Base-by-base conservation (phyloP, 768 basidiomycete genomes). In the Rhizopogon vesiculosus region DNA sequence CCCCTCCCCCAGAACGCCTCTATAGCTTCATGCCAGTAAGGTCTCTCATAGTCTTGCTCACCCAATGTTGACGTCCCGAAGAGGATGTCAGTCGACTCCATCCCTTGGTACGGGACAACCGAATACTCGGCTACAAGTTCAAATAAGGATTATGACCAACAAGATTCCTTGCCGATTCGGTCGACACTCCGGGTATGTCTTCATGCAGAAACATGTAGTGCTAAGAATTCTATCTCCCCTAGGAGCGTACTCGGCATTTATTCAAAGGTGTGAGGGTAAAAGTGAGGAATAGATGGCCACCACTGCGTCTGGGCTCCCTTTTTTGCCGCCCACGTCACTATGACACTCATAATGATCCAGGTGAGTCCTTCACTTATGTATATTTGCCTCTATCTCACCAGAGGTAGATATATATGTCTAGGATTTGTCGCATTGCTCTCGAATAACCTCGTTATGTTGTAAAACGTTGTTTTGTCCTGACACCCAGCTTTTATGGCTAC, bases 401-500 rank as follows among this genome's bases (percentile, higher is more conserved):
- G 8, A 49, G 18, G 5, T 16, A 49, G 48, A 49, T 38, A 22
- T 38, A 16, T 49, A 22, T 49, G 2, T 38, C 48, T 49, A 38
- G 35, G 35, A 49, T 25, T 38, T 38, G 25, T 22, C 48, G 3
- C 25, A 13, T 22, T 49, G 19, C 35, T 38, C 48, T 22, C 19
- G 19, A 22, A 35, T 35, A 9, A 2, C 7, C 15, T 49, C 19
- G 31, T 16, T 19, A 15, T 49, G 35, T 25, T 46, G 35, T n/a
- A 19, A 48, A 33, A 13, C 31, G 15, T 48, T 35, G 7, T 22
- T 45, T 31, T 31, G 6, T 6, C 45, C 29, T 12, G n/a, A 28
- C 93, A 97, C 74, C 12, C 35, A 38, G 12, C 35, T 38, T 38
- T 12, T 12, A 38, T 38, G 12, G 35, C 35, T 38, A 5, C 35